Evolutionary conservation across 768 basidiomycete genomes (phyloP), one percentile per base, ranked within the genome.

Genomic region (Pilatotrama ljubarskyi): DNA sequence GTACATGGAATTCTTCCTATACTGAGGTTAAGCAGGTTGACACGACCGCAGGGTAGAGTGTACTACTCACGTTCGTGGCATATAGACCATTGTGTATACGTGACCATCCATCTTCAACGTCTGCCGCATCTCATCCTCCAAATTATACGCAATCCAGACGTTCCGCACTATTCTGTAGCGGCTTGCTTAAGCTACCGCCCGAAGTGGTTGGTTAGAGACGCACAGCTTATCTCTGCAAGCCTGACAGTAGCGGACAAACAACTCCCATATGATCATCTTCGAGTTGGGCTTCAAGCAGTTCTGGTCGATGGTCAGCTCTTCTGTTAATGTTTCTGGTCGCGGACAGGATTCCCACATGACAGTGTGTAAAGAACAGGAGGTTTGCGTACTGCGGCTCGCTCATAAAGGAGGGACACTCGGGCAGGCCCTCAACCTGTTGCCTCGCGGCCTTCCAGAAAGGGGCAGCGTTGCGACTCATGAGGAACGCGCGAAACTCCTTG

Each of bases 371-470:
- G 52, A 66, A 66, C 17, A 54, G 17, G 29, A 66, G 52, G 38
- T 53, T 55, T 18, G 63, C 65, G 24, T 64, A 66, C 17, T 20
- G 40, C 3, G 61, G 56, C 51, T 66, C 65, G 38, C 58, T 53
- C 18, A 66, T 48, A 24, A 49, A 44, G 8, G 48, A 26, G 13
- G 65, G 65, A n/a, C 55, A 56, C 1, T 54, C 48, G 1, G 65
- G 65, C 7, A 66, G 48, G 9, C 40, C 56, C 1, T 37, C 41
- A 1, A 64, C 41, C 5, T 50, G 17, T 25, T 32, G 15, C 35
- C 62, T 50, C 9, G 60, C 58, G 7, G 54, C 52, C 25, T 25
- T 49, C 65, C 65, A 66, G 11, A 55, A 20, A 9, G 47, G 20
- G 26, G 22, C 48, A 3, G 43, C 46, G 13, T 22, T 17, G 13